Percentiles rank a stretch among this genome's conserved stretches.
phyloP scores from a whole-genome alignment of 176 grass and related monocot genomes.

The Zizania latifolia region DNA sequence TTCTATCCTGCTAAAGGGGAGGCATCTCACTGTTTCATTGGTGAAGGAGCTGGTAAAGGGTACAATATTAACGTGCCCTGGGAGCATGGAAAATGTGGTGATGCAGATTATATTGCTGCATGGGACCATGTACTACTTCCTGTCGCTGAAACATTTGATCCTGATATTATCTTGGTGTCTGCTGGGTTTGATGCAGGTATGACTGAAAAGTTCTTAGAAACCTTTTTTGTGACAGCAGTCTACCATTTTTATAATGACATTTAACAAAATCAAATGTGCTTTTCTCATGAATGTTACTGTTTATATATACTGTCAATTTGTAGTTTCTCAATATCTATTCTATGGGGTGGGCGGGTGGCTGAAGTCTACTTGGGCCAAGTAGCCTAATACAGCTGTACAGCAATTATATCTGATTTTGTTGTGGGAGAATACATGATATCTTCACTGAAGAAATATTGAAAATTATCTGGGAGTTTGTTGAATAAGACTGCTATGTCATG shows the following conservation, averaged over 20 bases:
- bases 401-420: conserved; percentile 12
- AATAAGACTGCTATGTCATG: background rate
- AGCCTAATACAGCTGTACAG: background rate
- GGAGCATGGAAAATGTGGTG: conserved; percentile 82
- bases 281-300: background rate
- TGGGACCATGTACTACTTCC: conserved; percentile 92
- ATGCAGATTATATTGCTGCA: conserved; percentile 83
- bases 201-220: background rate
- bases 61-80: conserved; percentile 99
- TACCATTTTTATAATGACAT: background rate
- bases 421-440: conserved; percentile 1
- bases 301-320: conserved; percentile 7
- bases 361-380: background rate
- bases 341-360: background rate
- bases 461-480: background rate
- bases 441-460: background rate
- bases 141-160: conserved; percentile 56
- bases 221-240: background rate
- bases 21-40: conserved; percentile 77
- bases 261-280: conserved; percentile 19
- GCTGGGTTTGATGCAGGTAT: conserved; percentile 97
- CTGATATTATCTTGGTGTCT: conserved; percentile 85
- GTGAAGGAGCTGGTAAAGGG: conserved; percentile 77
- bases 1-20: conserved; percentile 78
- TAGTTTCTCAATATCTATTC: conserved; percentile 1